phyloP scores from a whole-genome alignment of 306 rosid genomes.

The Malus sylvestris region DNA sequence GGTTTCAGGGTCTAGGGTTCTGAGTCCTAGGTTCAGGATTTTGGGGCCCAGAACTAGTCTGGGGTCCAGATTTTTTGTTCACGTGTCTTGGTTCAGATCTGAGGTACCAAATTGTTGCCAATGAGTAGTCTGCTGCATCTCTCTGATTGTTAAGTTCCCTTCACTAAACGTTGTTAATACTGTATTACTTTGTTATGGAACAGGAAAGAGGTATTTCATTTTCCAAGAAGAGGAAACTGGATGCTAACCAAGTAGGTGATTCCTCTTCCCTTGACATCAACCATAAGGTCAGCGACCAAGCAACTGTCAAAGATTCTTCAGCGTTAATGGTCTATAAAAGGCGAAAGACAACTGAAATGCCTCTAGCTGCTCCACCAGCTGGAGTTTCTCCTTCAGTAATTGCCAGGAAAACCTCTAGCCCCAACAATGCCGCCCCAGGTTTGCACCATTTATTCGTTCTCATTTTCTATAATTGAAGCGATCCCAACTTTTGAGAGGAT shows the following conservation, averaged over 20 bases:
- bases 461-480: neutral
- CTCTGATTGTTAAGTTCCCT: neutral
- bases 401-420: slow-evolving; percentile 21
- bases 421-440: slow-evolving; percentile 41
- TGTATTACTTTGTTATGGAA: slow-evolving; percentile 3
- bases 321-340: slow-evolving; percentile 17
- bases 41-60: neutral
- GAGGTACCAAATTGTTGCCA: neutral
- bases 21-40: neutral
- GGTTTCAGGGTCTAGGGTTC: neutral
- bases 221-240: slow-evolving; percentile 59
- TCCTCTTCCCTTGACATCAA: slow-evolving; percentile 15
- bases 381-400: slow-evolving; percentile 5
- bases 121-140: neutral
- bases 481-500: neutral
- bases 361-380: slow-evolving; percentile 9
- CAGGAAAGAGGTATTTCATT: slow-evolving; percentile 61
- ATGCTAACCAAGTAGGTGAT: slow-evolving; percentile 13
- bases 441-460: slow-evolving; percentile 21
- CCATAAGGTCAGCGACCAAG: neutral
- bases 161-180: neutral
- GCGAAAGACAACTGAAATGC: slow-evolving; percentile 21
- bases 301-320: slow-evolving; percentile 16
- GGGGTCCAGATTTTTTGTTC: neutral
- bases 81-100: neutral